Evolutionary conservation across 192 early-diverging fungal species (phyloP).

Genomic region (Diversispora eburnea): DNA sequence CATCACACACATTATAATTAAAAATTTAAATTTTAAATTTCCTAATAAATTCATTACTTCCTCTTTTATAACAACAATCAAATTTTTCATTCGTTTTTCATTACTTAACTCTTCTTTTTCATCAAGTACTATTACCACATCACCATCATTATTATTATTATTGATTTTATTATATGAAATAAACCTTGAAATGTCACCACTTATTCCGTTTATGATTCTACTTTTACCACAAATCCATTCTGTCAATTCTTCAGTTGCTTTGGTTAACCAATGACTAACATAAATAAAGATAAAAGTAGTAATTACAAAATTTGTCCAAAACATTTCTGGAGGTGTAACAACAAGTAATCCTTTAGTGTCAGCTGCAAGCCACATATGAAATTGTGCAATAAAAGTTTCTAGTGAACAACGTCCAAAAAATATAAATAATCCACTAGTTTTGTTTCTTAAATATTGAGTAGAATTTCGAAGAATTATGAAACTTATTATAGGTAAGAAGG

Average conservation of each 20-base stretch:
- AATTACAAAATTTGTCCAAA: background rate
- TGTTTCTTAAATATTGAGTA: constrained; percentile 49
- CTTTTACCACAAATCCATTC: background rate
- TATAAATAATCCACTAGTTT: constrained; percentile 50
- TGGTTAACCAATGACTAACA: background rate
- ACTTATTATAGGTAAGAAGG: constrained; percentile 54
- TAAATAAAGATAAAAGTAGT: background rate
- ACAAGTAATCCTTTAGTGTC: constrained; percentile 74
- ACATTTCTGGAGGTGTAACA: constrained; percentile 23
- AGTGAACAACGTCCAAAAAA: constrained; percentile 63
- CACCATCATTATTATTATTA: too few species aligned
- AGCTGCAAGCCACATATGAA: constrained; percentile 71
- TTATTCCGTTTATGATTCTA: too few species aligned
- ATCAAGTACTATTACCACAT: too few species aligned
- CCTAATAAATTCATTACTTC: too few species aligned
- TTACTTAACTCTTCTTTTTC: too few species aligned
- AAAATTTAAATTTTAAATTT: too few species aligned
- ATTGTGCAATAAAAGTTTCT: constrained; percentile 77
- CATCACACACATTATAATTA: too few species aligned
- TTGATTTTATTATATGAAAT: too few species aligned
- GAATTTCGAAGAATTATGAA: constrained; percentile 69
- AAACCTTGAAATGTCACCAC: too few species aligned
- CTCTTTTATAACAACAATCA: too few species aligned
- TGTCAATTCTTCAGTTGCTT: background rate
- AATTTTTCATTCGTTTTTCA: too few species aligned